Conservation (phyloP, 495 filamentous ascomycete species). For the Penicillium paxilli region DNA sequence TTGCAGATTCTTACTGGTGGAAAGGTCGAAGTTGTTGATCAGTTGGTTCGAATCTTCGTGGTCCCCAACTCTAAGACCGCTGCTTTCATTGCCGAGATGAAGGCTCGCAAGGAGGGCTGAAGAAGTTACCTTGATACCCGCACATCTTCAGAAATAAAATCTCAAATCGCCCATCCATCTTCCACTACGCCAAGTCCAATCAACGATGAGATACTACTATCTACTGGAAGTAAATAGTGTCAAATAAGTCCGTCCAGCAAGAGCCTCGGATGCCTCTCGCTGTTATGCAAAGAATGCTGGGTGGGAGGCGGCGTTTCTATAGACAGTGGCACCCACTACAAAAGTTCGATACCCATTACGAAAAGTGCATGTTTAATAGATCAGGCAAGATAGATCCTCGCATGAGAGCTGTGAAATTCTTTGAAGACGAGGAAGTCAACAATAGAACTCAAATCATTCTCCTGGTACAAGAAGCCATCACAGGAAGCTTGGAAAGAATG, state of each 20-base stretch:
- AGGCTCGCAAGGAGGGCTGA: constrained; percentile 55
- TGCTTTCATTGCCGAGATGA: constrained; percentile 82
- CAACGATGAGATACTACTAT: no score
- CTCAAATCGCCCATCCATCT: no score
- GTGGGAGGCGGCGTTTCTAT: background rate
- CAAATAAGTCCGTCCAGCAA: background rate
- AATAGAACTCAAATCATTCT: background rate
- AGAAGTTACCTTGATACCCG: no score
- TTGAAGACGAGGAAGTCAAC: background rate
- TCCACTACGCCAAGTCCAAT: no score
- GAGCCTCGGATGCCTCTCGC: background rate
- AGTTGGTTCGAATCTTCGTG: constrained; percentile 75
- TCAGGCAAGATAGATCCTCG: background rate
- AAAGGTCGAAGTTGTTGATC: constrained; percentile 87
- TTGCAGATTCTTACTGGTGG: constrained; percentile 70
- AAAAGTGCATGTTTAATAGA: background rate
- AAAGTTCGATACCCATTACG: background rate
- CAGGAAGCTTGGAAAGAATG: no score
- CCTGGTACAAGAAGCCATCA: no score
- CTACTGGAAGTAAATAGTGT: background rate
- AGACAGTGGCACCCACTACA: background rate
- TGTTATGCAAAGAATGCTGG: background rate
- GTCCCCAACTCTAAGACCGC: constrained; percentile 67
- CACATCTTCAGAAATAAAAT: no score
- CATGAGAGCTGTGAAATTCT: background rate